phyloP scores from a whole-genome alignment of 2,329 filamentous ascomycete species.

The Lasiodiplodia citricola region DNA sequence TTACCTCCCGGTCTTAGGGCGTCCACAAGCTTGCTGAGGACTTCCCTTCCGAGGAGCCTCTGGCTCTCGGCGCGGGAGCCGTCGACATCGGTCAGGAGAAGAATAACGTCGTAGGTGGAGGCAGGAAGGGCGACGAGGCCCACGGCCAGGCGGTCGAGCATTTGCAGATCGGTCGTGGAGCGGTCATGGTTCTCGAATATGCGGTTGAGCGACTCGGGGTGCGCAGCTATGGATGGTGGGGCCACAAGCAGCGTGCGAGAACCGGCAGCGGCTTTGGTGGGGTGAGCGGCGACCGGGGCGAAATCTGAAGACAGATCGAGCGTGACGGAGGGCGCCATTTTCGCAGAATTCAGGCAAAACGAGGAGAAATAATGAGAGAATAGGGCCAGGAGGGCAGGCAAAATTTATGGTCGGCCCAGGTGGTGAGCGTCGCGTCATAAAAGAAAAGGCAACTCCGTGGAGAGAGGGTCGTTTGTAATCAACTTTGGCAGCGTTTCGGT shows the following conservation, averaged over 20 bases:
- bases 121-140: conserved; percentile 79
- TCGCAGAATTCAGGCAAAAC: background rate
- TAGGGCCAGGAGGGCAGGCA: background rate
- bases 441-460: conserved; percentile 6
- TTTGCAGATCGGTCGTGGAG: conserved; percentile 84
- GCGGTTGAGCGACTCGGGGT: conserved; percentile 76
- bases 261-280: conserved; percentile 27
- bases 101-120: conserved; percentile 80
- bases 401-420: conserved; percentile 8
- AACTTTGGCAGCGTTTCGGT: conserved; percentile 14
- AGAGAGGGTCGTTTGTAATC: conserved; percentile 20
- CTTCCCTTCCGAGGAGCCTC: conserved; percentile 67
- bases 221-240: conserved; percentile 85
- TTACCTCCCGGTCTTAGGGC: conserved; percentile 73
- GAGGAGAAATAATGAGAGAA: background rate
- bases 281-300: conserved; percentile 31
- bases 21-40: conserved; percentile 72
- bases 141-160: conserved; percentile 90
- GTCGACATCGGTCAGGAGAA: conserved; percentile 81
- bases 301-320: conserved; percentile 48
- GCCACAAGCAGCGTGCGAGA: conserved; percentile 80
- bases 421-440: conserved; percentile 19
- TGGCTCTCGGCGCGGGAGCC: conserved; percentile 68
- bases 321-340: conserved; percentile 47
- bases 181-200: conserved; percentile 77